These are phyloP conservation scores for Carex pumila DNA, from an alignment of 176 grass and related monocot genomes.

Conservation along the genomic window DNA sequence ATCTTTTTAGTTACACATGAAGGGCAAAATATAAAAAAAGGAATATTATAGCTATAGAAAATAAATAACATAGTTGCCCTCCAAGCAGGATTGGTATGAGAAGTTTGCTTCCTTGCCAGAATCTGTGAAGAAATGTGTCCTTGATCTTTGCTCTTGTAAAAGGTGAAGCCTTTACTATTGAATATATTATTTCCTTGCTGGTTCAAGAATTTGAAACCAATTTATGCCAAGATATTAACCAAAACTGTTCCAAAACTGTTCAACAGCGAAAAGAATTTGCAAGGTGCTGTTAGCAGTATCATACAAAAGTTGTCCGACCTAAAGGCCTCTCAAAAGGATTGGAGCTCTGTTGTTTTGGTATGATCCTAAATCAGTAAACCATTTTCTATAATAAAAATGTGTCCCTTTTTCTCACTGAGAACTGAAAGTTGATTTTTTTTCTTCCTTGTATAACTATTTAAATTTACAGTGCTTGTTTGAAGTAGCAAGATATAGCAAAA, in stretches of 20 bases:
- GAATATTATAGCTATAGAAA: not conserved
- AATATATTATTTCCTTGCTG: slow-evolving; percentile 7
- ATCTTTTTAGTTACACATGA: not conserved
- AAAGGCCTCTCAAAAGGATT: slow-evolving; percentile 46
- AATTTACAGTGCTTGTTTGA: slow-evolving; percentile 76
- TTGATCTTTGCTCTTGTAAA: slow-evolving; percentile 60
- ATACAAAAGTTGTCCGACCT: slow-evolving; percentile 43
- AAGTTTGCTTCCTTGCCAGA: slow-evolving; percentile 45
- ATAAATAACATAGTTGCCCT: slow-evolving; percentile 6
- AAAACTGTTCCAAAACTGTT: slow-evolving; percentile 8
- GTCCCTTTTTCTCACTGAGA: not conserved
- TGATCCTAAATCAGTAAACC: not conserved
- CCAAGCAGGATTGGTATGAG: slow-evolving; percentile 39
- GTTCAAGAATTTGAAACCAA: slow-evolving; percentile 1
- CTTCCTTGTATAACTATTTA: not conserved
- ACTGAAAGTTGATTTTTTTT: not conserved
- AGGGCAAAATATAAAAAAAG: not conserved
- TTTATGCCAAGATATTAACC: not conserved
- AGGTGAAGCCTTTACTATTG: slow-evolving; percentile 30
- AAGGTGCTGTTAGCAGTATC: slow-evolving; percentile 28
- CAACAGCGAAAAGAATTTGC: slow-evolving; percentile 38
- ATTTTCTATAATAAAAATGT: not conserved
- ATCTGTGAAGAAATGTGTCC: slow-evolving; percentile 27
- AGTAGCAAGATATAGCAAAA: slow-evolving; percentile 56
- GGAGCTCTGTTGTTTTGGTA: slow-evolving; percentile 77